phyloP scores from a whole-genome alignment of 352 stramenopile genomes.

The Pythium brachiatum region DNA sequence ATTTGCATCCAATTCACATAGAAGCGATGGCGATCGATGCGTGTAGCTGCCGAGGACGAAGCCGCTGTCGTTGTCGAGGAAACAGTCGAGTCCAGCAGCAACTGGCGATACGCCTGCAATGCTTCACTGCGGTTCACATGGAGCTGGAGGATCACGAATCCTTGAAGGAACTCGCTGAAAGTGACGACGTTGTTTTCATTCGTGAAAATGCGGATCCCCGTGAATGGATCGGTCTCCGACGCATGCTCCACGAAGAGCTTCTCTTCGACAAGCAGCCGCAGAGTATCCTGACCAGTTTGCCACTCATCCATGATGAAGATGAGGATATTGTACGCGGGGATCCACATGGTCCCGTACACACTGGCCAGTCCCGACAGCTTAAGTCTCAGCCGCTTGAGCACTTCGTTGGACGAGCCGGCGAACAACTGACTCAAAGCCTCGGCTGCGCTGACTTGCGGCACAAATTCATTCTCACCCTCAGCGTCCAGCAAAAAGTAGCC shows the following conservation, averaged over 20 bases:
- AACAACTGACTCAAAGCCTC: conserved; percentile 45
- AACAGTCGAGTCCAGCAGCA: conserved; percentile 20
- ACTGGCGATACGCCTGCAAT: conserved; percentile 32
- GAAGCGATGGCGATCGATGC: conserved; percentile 26
- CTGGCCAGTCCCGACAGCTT: conserved; percentile 42
- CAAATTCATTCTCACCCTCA: conserved; percentile 46
- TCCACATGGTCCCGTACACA: conserved; percentile 55
- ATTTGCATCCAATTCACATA: conserved; percentile 31
- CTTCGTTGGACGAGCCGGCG: conserved; percentile 30
- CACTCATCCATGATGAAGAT: conserved; percentile 54
- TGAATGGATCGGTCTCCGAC: conserved; percentile 14
- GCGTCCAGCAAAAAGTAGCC: conserved; percentile 49
- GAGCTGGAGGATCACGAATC: conserved; percentile 35
- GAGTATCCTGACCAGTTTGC: conserved; percentile 26
- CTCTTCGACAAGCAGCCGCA: conserved; percentile 28
- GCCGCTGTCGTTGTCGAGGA: not conserved
- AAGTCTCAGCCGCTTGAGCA: conserved; percentile 40
- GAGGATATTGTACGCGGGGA: conserved; percentile 46
- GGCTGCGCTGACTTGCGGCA: conserved; percentile 37
- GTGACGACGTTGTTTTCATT: conserved; percentile 12
- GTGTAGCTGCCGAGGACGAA: not conserved
- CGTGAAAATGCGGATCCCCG: conserved; percentile 7
- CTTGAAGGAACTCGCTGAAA: conserved; percentile 28
- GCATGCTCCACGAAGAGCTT: conserved; percentile 19
- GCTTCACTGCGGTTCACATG: conserved; percentile 32